Conservation (phyloP, 192 early-diverging fungal genomes). For the Coemansia guatemalensis region DNA sequence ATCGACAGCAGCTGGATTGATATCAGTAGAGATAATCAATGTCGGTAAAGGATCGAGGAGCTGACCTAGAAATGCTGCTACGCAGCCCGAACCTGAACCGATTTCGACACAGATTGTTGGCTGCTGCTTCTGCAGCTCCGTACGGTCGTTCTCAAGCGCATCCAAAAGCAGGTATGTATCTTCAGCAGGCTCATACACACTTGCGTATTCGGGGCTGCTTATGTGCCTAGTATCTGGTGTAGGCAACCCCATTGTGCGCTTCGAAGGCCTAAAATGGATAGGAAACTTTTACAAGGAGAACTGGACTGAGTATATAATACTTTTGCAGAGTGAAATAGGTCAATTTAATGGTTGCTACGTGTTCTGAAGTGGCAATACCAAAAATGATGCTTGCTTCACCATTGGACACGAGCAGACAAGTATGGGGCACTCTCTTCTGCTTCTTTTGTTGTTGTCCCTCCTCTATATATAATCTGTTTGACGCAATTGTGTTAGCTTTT, state of each 20-base stretch:
- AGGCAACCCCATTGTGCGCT: constrained; percentile 54
- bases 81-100: constrained; percentile 85
- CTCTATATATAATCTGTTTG: too few species aligned
- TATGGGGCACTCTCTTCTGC: neutral
- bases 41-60: constrained; percentile 18
- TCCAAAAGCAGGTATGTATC: constrained; percentile 94
- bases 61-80: constrained; percentile 73
- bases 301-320: constrained; percentile 4
- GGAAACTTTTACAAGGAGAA: neutral
- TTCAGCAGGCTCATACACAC: constrained; percentile 91
- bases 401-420: too few species aligned
- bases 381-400: too few species aligned
- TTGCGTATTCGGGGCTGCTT: constrained; percentile 57
- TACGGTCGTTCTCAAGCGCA: constrained; percentile 77
- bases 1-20: constrained; percentile 70
- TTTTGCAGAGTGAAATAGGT: constrained; percentile 1
- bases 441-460: too few species aligned
- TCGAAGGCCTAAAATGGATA: neutral
- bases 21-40: constrained; percentile 70
- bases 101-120: constrained; percentile 84
- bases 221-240: constrained; percentile 81
- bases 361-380: too few species aligned
- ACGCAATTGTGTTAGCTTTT: too few species aligned
- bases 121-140: constrained; percentile 50
- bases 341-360: neutral